A percentile compares a stretch with the other conserved stretches of the same genome.
These are phyloP conservation scores for Marchantia paleacea DNA, from an alignment of 225 moss, liverwort and hornwort species.

Conservation along the genomic window DNA sequence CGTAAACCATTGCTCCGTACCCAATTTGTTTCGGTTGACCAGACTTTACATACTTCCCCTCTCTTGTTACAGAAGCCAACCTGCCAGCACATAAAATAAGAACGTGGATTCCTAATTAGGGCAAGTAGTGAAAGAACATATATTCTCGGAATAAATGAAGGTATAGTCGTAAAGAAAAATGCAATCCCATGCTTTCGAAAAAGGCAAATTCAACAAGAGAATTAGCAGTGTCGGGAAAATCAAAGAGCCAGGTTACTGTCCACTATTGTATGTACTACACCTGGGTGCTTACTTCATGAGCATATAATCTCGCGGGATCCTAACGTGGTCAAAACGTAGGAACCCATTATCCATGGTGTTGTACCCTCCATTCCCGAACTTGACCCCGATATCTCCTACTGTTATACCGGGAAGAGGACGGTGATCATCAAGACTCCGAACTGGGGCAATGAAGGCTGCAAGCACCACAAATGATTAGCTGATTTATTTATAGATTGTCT, in stretches of 20 bases:
- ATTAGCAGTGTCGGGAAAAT: background rate
- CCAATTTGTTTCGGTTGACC: conserved; percentile 75
- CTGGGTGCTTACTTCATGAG: conserved; percentile 65
- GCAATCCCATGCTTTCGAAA: background rate
- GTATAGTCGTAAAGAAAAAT: background rate
- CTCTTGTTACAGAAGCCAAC: conserved; percentile 72
- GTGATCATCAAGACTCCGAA: conserved; percentile 94
- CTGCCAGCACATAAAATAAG: conserved; percentile 34
- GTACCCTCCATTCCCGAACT: conserved; percentile 96
- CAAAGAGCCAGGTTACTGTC: background rate
- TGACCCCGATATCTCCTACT: conserved; percentile 96
- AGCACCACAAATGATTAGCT: background rate
- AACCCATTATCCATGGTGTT: conserved; percentile 95
- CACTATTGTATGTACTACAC: background rate
- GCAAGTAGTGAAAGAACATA: background rate
- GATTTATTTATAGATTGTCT: background rate
- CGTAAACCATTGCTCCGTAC: conserved; percentile 96
- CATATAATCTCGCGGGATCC: conserved; percentile 89
- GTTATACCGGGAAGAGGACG: conserved; percentile 62
- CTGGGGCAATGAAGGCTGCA: conserved; percentile 79
- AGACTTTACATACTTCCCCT: conserved; percentile 71
- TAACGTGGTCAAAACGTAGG: conserved; percentile 76
- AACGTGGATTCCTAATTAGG: background rate
- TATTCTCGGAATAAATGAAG: background rate
- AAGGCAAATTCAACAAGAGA: background rate